A percentile compares a stretch with the other conserved stretches of the same genome.
phyloP scores from a whole-genome alignment of 208 protist genomes.

The Wallacemonas sp. region DNA sequence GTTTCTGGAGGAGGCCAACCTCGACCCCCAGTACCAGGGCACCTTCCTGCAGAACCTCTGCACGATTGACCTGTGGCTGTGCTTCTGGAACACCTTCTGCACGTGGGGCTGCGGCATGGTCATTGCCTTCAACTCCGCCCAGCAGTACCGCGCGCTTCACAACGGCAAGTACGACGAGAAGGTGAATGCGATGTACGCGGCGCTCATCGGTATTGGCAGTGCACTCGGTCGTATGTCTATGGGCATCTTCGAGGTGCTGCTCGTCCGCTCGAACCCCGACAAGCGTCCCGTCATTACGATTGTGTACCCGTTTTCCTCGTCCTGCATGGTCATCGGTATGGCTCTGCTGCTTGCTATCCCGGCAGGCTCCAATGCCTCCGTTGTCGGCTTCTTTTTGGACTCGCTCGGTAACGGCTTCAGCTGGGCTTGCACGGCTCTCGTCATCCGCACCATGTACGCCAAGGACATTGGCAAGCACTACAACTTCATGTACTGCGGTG shows the following conservation, averaged over 20 bases:
- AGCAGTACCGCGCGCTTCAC: slow-evolving; percentile 59
- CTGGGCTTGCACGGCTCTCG: slow-evolving; percentile 56
- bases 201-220: slow-evolving; percentile 65
- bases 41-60: slow-evolving; percentile 52
- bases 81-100: slow-evolving; percentile 56
- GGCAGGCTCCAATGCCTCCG: slow-evolving; percentile 39
- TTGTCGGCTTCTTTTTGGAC: slow-evolving; percentile 58
- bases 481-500: slow-evolving; percentile 67
- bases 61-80: slow-evolving; percentile 54
- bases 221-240: slow-evolving; percentile 60
- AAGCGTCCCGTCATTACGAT: slow-evolving; percentile 37
- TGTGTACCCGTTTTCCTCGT: slow-evolving; percentile 39
- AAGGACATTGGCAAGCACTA: slow-evolving; percentile 79
- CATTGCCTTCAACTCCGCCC: slow-evolving; percentile 63
- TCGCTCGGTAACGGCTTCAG: slow-evolving; percentile 64
- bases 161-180: slow-evolving; percentile 32
- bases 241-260: slow-evolving; percentile 46
- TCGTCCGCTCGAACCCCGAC: slow-evolving; percentile 31
- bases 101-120: slow-evolving; percentile 69
- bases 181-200: slow-evolving; percentile 49
- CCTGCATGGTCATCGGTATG: slow-evolving; percentile 38
- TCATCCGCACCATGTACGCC: slow-evolving; percentile 45
- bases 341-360: slow-evolving; percentile 50
- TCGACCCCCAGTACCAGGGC: slow-evolving; percentile 60
- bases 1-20: slow-evolving; percentile 26